These are phyloP conservation scores for Funneliformis caledonium DNA, from an alignment of 371 early-diverging fungal species.

Conservation along the genomic window DNA sequence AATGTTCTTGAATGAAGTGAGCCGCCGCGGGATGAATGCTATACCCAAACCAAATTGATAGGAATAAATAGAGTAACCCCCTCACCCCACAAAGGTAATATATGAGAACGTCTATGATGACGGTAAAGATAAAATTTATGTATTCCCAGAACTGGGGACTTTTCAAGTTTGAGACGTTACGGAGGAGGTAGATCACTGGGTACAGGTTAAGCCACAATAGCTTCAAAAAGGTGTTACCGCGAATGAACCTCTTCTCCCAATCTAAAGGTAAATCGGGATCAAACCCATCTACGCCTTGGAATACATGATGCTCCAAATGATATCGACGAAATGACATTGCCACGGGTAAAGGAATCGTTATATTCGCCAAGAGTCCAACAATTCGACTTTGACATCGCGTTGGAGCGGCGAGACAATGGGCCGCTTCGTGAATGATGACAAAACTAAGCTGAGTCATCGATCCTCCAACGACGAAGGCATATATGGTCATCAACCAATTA, in stretches of 20 bases:
- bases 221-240: slow-evolving; percentile 74
- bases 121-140: slow-evolving; percentile 74
- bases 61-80: slow-evolving; percentile 68
- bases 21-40: slow-evolving; percentile 95
- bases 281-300: slow-evolving; percentile 93
- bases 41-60: slow-evolving; percentile 88
- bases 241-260: slow-evolving; percentile 83
- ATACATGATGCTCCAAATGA: slow-evolving; percentile 96
- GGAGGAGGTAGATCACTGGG: slow-evolving; percentile 88
- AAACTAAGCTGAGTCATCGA: slow-evolving; percentile 78
- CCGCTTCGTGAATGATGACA: slow-evolving; percentile 90
- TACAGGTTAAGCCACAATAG: slow-evolving; percentile 84
- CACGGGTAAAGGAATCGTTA: slow-evolving; percentile 82
- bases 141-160: slow-evolving; percentile 80
- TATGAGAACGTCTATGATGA: slow-evolving; percentile 65
- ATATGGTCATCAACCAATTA: slow-evolving; percentile 62
- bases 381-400: slow-evolving; percentile 77
- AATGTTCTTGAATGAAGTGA: slow-evolving; percentile 98
- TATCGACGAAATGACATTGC: slow-evolving; percentile 89
- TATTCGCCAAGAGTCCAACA: slow-evolving; percentile 83
- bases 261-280: slow-evolving; percentile 95
- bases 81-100: slow-evolving; percentile 73
- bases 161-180: slow-evolving; percentile 81
- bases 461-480: slow-evolving; percentile 84
- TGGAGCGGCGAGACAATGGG: slow-evolving; percentile 81